phyloP scores from a whole-genome alignment of 208 protist species.

The Acanthamoeba culbertsoni region DNA sequence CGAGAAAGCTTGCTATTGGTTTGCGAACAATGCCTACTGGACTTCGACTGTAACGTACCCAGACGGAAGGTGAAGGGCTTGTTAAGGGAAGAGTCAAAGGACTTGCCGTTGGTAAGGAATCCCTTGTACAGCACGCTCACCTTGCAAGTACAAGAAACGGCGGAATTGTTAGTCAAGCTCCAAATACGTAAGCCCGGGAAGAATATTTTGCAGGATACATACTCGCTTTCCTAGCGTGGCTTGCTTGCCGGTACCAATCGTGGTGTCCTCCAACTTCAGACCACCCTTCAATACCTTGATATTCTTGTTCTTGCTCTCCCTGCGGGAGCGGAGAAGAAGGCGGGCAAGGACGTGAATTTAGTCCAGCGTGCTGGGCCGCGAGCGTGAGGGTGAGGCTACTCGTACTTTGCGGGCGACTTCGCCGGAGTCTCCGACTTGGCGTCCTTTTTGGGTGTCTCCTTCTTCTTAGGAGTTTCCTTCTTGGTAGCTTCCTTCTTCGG shows the following conservation, averaged over 20 bases:
- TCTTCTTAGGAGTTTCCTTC: background rate
- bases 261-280: constrained; percentile 12
- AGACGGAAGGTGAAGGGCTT: constrained; percentile 50
- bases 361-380: background rate
- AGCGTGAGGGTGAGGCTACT: background rate
- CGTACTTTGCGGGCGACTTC: background rate
- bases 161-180: background rate
- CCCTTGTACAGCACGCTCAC: constrained; percentile 49
- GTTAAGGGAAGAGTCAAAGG: constrained; percentile 21
- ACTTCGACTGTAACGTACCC: background rate
- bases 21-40: background rate
- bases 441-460: background rate
- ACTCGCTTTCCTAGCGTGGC: background rate
- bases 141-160: background rate
- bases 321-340: background rate
- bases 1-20: too few relatives aligned
- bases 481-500: background rate
- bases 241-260: background rate
- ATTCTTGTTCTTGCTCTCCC: background rate
- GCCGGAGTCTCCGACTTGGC: background rate
- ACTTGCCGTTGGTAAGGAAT: constrained; percentile 50
- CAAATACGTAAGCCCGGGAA: background rate
- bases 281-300: background rate
- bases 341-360: background rate
- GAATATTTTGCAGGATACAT: background rate